Evolutionary conservation across 306 rosid species (phyloP), one percentile per base, ranked within the genome.

Genomic region (Rosa persica): DNA sequence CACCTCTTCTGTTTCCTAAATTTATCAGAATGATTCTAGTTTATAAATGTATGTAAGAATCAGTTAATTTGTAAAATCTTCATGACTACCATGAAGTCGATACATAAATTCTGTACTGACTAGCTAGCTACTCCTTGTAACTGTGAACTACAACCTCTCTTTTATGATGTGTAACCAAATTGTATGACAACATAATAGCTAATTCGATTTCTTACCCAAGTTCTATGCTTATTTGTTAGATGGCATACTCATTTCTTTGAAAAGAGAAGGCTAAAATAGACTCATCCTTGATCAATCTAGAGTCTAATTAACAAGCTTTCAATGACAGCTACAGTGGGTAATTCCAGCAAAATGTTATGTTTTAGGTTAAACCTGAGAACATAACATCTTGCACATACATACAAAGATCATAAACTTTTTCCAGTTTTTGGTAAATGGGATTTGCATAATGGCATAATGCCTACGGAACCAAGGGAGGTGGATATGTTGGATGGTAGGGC

Each of bases 21-120:
- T 55, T 20, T 70, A 48, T 65, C 47, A 9, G 70, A 73, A 10
- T 51, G 78, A 23, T 52, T 22, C 19, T 66, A 6, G 34, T 8
- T 64, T 17, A 20, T 38, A 49, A 39, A 38, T 46, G 61, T 79
- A 42, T 64, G 54, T 66, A 64, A 49, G 72, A 72, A 72, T 20
- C 67, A 67, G 71, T 25, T 22, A 65, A 57, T 19, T 73, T 73
- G 44, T 12, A 57, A 49, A 44, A 43, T 75, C 25, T 47, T 57
- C 58, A 34, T 64, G 69, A 15, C 54, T 5, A 67, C 57, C 27
- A 27, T 36, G 66, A 79, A 30, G 76, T 27, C 68, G 4, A 22
- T 62, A 12, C 47, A 30, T 70, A 52, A 64, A 46, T 57, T 75
- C 79, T 42, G 78, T 68, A 70, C 25, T 67, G 52, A 49, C 75